Base-by-base conservation (phyloP, 345 rosid genomes). In the Noccaea bulbosa region DNA sequence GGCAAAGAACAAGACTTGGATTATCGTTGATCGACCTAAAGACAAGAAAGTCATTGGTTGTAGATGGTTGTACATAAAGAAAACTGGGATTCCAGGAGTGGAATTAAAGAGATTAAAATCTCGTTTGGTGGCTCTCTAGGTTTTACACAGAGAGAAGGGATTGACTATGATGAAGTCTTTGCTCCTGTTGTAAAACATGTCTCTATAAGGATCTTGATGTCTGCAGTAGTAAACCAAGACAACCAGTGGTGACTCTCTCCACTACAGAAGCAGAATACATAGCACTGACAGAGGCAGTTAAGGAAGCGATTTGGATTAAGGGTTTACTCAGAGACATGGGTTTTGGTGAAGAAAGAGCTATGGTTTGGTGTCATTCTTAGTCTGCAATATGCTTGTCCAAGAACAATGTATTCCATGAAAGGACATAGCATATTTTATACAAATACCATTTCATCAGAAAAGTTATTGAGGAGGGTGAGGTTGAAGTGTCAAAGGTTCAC, bases 221-320 rank as follows among this genome's bases (percentile, higher is more conserved):
- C 24, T 22, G 24, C 24, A 22, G 24, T 22, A 2, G 24, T 22
- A 22, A 22, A 22, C 2, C 24, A 22, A 22, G 24, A 22, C n/a
- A n/a, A n/a, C 16, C 1, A 3, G 58, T 53, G 7, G 39, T 53
- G 5, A 17, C 58, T 0, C 2, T 53, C 2, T 30, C 58, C 0
- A 53, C 58, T 1, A 53, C 20, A 0, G 39, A 53, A 3, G 58
- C 38, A 0, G 58, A 53, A 2, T 53, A 30, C 1, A 30, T 53
- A 0, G 5, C 39, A 0, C 1, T 27, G 0, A 0, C 10, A 0
- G 57, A 52, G 3, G 9, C 37, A 0, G 57, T 30, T 0, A 52
- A 27, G 30, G 63, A 57, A 22, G 10, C 46, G 0, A 11, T 58
- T 0, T 58, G 35, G 46, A 11, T 58, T 8, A 39, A 11, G 1